Evolutionary conservation across 2,329 filamentous ascomycete species (phyloP).

Genomic region (Fusarium sp.): DNA sequence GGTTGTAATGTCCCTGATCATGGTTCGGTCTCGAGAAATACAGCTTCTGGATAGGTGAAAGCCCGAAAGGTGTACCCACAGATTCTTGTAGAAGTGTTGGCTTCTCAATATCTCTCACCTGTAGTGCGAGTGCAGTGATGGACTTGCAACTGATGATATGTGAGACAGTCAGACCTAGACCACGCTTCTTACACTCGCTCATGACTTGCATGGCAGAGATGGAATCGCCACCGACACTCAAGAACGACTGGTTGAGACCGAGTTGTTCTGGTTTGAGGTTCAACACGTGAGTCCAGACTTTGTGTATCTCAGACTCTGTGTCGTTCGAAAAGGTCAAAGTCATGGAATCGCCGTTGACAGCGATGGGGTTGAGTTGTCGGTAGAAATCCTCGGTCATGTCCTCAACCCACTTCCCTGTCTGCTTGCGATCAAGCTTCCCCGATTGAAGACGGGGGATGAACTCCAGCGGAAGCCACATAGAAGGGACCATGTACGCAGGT

Average conservation of each 20-base stretch:
- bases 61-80: slow-evolving; percentile 11
- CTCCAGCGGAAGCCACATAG: slow-evolving; percentile 40
- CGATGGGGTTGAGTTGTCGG: slow-evolving; percentile 31
- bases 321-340: slow-evolving; percentile 8
- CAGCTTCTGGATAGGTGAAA: slow-evolving; percentile 41
- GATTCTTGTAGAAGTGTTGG: slow-evolving; percentile 1
- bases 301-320: slow-evolving; percentile 24
- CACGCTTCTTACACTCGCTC: slow-evolving; percentile 52
- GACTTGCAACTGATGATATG: slow-evolving; percentile 50
- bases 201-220: slow-evolving; percentile 58
- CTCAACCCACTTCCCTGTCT: slow-evolving; percentile 34
- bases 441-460: slow-evolving; percentile 40
- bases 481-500: slow-evolving; percentile 43
- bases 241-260: slow-evolving; percentile 49
- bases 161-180: slow-evolving; percentile 48
- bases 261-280: slow-evolving; percentile 43
- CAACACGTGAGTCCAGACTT: slow-evolving; percentile 36
- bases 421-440: slow-evolving; percentile 42
- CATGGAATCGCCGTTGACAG: background rate
- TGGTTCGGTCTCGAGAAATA: slow-evolving; percentile 36
- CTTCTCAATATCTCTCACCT: slow-evolving; percentile 28
- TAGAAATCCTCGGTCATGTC: slow-evolving; percentile 27
- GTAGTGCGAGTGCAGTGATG: slow-evolving; percentile 24
- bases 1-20: slow-evolving; percentile 39
- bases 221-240: slow-evolving; percentile 59